Evolutionary conservation across 1,139 yeast species (phyloP).

Genomic region (Yamadazyma songkhlaensis): DNA sequence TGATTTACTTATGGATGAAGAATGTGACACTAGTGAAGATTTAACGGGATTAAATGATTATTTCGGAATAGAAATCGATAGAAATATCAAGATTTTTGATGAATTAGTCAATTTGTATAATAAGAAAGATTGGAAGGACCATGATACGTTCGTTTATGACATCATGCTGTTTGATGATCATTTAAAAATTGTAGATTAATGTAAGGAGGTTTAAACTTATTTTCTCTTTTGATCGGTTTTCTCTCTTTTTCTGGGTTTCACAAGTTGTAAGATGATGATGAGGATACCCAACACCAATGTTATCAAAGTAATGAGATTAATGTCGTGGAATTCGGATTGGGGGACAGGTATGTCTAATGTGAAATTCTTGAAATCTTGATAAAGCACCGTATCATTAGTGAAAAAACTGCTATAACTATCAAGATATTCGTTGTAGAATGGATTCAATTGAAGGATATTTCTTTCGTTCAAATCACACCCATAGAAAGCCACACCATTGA

Average conservation of each 20-base stretch:
- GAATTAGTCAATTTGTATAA: slow-evolving; percentile 8
- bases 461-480: slow-evolving; percentile 33
- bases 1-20: slow-evolving; percentile 6
- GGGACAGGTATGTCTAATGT: background rate
- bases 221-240: background rate
- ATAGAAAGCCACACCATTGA: slow-evolving; percentile 27
- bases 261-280: slow-evolving; percentile 12
- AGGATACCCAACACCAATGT: slow-evolving; percentile 13
- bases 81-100: slow-evolving; percentile 9
- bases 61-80: slow-evolving; percentile 7
- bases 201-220: background rate
- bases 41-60: background rate
- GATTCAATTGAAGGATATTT: slow-evolving; percentile 29
- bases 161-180: slow-evolving; percentile 15
- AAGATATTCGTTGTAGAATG: slow-evolving; percentile 30
- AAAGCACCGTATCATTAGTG: slow-evolving; percentile 42
- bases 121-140: slow-evolving; percentile 3
- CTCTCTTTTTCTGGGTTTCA: slow-evolving; percentile 3
- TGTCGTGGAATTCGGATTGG: slow-evolving; percentile 11
- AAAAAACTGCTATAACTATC: slow-evolving; percentile 33
- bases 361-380: slow-evolving; percentile 19
- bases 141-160: slow-evolving; percentile 12
- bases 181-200: slow-evolving; percentile 6
- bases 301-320: slow-evolving; percentile 13
- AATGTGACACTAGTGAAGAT: slow-evolving; percentile 11